Conservation (phyloP, 768 basidiomycete genomes). For the Tylopilus plumbeoviolaceoides region DNA sequence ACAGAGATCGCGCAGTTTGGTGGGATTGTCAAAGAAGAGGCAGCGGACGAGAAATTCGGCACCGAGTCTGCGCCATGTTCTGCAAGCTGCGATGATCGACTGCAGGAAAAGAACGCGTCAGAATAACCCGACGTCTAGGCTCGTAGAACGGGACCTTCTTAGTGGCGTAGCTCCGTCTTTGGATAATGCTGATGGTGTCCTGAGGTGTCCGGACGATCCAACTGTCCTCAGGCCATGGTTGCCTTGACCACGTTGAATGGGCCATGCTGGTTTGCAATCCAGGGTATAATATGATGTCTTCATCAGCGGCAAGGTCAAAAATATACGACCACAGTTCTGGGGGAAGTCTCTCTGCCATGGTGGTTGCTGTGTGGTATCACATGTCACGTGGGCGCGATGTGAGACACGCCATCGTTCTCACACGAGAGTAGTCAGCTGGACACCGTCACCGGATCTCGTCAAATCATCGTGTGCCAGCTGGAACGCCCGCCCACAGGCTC, state of each 20-base stretch:
- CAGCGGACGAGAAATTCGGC: constrained; percentile 66
- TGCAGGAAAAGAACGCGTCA: constrained; percentile 20
- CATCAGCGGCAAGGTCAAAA: constrained; percentile 67
- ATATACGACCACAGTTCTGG: constrained; percentile 68
- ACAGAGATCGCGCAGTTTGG: constrained; percentile 50
- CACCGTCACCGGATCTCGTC: too few species aligned
- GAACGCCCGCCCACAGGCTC: too few species aligned
- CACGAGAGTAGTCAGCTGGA: too few species aligned
- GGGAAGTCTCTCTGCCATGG: constrained; percentile 44
- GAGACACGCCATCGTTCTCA: too few species aligned
- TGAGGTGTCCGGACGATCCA: constrained; percentile 62
- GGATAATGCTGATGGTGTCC: constrained; percentile 53
- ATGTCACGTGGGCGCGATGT: too few species aligned
- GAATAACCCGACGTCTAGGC: not conserved
- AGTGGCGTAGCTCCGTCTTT: constrained; percentile 57
- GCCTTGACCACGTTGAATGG: constrained; percentile 62
- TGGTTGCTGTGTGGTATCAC: too few species aligned
- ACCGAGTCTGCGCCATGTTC: constrained; percentile 56
- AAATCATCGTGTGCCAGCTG: too few species aligned
- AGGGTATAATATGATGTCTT: constrained; percentile 62
- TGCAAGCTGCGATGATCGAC: constrained; percentile 69
- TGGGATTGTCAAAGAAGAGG: constrained; percentile 62
- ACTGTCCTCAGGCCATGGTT: constrained; percentile 27
- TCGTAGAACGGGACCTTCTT: constrained; percentile 48
- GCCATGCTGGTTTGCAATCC: constrained; percentile 60